phyloP scores from a whole-genome alignment of 345 rosid genomes.

The Eucalyptus camaldulensis region DNA sequence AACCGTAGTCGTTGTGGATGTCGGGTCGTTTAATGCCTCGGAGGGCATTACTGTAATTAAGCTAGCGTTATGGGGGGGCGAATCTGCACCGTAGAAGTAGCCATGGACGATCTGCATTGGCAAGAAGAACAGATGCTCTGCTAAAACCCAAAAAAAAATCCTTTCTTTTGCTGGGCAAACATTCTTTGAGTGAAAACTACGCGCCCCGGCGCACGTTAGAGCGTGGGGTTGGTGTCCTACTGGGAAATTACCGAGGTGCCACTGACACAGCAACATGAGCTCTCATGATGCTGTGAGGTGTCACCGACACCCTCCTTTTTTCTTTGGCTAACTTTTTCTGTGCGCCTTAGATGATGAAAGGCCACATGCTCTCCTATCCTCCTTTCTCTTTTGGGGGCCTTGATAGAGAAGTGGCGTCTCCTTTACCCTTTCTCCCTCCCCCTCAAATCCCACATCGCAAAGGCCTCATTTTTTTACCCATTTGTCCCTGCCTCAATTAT shows the following conservation, averaged over 20 bases:
- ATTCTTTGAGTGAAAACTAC: slow-evolving; percentile 19
- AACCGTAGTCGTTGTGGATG: background rate
- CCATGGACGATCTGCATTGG: background rate
- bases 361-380: background rate
- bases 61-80: background rate
- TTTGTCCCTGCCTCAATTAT: background rate
- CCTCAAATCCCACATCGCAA: background rate
- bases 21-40: background rate
- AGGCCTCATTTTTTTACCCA: background rate
- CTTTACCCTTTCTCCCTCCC: background rate
- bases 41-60: background rate
- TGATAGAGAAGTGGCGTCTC: background rate
- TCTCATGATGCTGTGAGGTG: background rate
- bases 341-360: background rate
- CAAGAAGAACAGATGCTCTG: background rate
- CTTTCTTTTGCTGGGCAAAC: background rate
- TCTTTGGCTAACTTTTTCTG: background rate
- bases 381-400: background rate
- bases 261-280: background rate
- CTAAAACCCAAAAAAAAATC: background rate
- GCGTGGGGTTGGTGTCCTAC: background rate
- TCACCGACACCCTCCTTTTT: slow-evolving; percentile 13
- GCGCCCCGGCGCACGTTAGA: background rate
- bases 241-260: background rate
- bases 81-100: background rate